A percentile compares a stretch with the other conserved stretches of the same genome.
These are phyloP conservation scores for Ilex aquifolium DNA, from an alignment of 257 asterid species.

Conservation along the genomic window DNA sequence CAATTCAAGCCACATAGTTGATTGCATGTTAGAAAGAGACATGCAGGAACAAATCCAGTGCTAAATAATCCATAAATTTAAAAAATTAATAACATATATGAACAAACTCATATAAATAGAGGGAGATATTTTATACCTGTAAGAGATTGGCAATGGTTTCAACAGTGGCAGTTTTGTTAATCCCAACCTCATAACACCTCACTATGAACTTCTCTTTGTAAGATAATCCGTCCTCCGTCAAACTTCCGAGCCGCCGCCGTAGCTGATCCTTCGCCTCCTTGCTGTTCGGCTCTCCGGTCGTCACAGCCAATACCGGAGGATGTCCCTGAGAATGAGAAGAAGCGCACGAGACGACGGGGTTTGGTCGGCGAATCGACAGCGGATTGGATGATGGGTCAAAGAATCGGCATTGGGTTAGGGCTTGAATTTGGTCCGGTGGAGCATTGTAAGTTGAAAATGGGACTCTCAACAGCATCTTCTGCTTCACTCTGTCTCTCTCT, in stretches of 20 bases:
- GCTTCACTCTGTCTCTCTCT: not conserved
- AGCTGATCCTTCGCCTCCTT: conserved; percentile 32
- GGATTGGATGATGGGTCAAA: not conserved
- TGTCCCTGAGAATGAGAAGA: not conserved
- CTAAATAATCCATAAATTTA: conserved; percentile 3
- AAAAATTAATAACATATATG: too few species aligned
- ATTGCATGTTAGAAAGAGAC: not conserved
- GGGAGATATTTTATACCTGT: conserved; percentile 46
- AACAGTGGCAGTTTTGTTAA: conserved; percentile 88
- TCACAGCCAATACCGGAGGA: conserved; percentile 37
- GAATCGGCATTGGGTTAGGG: not conserved
- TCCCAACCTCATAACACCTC: conserved; percentile 90
- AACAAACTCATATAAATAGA: too few species aligned
- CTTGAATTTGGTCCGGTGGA: conserved; percentile 17
- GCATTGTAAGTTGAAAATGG: conserved; percentile 38
- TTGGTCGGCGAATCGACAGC: conserved; percentile 18
- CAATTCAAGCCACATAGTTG: too few species aligned
- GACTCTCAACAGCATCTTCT: not conserved
- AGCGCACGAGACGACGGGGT: not conserved
- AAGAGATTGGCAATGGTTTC: conserved; percentile 91
- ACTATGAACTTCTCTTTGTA: conserved; percentile 88
- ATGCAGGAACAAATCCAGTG: conserved; percentile 18
- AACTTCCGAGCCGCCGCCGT: conserved; percentile 79
- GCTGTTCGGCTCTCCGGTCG: conserved; percentile 50
- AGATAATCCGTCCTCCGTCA: conserved; percentile 82